Evolutionary conservation across 805 yeast genomes (phyloP).

Genomic region (Vanderwaltozyma tropicalis): DNA sequence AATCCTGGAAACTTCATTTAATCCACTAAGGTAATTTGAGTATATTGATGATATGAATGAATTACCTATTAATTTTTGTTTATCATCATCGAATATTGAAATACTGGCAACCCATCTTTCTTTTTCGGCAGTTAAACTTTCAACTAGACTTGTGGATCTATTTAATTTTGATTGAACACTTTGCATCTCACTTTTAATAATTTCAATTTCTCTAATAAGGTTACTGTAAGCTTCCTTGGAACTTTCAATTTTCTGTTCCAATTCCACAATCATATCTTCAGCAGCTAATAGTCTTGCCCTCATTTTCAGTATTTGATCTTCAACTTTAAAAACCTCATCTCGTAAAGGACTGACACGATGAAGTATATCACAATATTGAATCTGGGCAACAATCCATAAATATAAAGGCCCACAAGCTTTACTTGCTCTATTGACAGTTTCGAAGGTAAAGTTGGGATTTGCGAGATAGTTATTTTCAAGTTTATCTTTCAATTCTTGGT

Average conservation of each 20-base stretch:
- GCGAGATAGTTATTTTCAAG: slow-evolving; percentile 55
- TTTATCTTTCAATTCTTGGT: slow-evolving; percentile 38
- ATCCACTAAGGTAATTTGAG: slow-evolving; percentile 48
- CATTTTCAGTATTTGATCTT: slow-evolving; percentile 49
- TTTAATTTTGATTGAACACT: slow-evolving; percentile 48
- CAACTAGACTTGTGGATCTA: slow-evolving; percentile 53
- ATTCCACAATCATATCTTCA: slow-evolving; percentile 68
- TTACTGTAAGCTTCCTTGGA: slow-evolving; percentile 61
- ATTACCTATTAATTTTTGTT: slow-evolving; percentile 50
- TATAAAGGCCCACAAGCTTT: slow-evolving; percentile 90
- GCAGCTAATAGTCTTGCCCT: slow-evolving; percentile 64
- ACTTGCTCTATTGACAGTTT: slow-evolving; percentile 76
- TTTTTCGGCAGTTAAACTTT: slow-evolving; percentile 55
- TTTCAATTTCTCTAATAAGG: slow-evolving; percentile 70
- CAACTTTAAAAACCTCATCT: slow-evolving; percentile 51
- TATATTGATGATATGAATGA: slow-evolving; percentile 54
- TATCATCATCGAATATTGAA: slow-evolving; percentile 37
- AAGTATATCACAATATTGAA: slow-evolving; percentile 61
- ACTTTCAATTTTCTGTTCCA: slow-evolving; percentile 54
- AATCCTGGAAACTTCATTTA: slow-evolving; percentile 40
- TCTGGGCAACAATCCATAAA: slow-evolving; percentile 84
- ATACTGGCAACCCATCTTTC: slow-evolving; percentile 62
- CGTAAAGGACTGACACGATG: slow-evolving; percentile 66
- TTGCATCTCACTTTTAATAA: slow-evolving; percentile 59
- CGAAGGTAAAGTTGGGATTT: slow-evolving; percentile 55